Base-by-base conservation (phyloP, 2,329 filamentous ascomycete genomes). In the Lachnellula occidentalis region DNA sequence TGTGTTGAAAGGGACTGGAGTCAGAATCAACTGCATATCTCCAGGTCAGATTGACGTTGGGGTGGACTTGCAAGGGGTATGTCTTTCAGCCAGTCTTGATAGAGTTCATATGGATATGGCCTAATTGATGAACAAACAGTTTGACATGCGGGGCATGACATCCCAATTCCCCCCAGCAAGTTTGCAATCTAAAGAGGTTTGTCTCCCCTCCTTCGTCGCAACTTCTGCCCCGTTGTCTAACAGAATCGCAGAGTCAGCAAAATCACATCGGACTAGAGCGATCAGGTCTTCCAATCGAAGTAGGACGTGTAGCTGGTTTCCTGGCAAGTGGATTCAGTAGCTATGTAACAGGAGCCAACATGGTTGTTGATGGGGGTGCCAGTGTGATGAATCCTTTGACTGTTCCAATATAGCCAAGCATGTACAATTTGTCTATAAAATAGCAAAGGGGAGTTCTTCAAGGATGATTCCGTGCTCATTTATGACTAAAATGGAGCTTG, bases 341-440 rank as follows among this genome's bases (percentile, higher is more conserved):
- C 53, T 85, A 85, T 67, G 74, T 85, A 43, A 85, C 79, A 0
- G 82, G 82, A 1, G 74, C 79, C 2, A 85, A 85, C 64, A 67
- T 85, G 62, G 76, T 83, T 14, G 81, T 85, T 14, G 82, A 85
- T 70, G 82, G 81, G 4, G 82, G 82, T 7, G 78, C 79, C 9
- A 55, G 53, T 31, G 53, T 55, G 11, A 55, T 55, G 53, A 55
- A 55, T 41, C 53, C 53, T 41, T 49, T 55, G 45, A 55, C 53
- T 1, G 53, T 55, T 14, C 54, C 50, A 41, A 47, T 56, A 5
- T 53, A 49, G 46, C 5, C 5, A 43, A 43, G 2, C 6, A 43
- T 22, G 4, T 21, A 43, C 17, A 3, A 5, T 39, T 39, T 39
- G 1, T 31, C 7, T 9, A 31, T 31, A 31, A 9, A 31, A 3